These are phyloP conservation scores for Penicillium crustosum DNA, from an alignment of 2,329 filamentous ascomycete genomes.

Conservation along the genomic window DNA sequence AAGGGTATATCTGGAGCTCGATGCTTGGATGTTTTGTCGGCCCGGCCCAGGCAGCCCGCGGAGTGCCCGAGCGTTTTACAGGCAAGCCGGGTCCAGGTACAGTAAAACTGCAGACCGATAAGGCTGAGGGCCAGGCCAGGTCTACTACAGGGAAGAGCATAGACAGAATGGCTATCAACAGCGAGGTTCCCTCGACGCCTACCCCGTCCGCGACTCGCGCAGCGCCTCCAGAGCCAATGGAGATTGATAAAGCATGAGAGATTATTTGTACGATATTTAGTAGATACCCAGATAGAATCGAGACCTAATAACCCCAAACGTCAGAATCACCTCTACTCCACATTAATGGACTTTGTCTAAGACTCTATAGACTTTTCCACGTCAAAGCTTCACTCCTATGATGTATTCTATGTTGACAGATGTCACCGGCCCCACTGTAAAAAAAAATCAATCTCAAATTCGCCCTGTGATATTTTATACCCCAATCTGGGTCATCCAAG, in stretches of 20 bases:
- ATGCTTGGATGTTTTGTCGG: constrained; percentile 84
- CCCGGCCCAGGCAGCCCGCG: constrained; percentile 57
- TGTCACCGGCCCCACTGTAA: background rate
- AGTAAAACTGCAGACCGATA: background rate
- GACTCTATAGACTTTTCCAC: background rate
- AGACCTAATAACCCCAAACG: constrained; percentile 5
- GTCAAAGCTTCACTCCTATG: background rate
- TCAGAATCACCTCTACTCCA: constrained; percentile 10
- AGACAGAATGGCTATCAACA: background rate
- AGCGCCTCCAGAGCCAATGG: constrained; percentile 16
- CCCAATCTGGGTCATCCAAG: constrained; percentile 4
- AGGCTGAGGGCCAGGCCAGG: constrained; percentile 15
- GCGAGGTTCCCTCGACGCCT: constrained; percentile 3
- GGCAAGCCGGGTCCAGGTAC: constrained; percentile 11
- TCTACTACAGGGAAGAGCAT: constrained; percentile 1
- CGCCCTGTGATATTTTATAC: background rate
- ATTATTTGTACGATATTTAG: constrained; percentile 5
- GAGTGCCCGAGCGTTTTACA: constrained; percentile 76
- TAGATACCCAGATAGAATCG: constrained; percentile 15
- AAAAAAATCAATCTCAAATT: background rate
- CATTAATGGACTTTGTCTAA: constrained; percentile 10
- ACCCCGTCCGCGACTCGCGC: constrained; percentile 1
- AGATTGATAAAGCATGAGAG: constrained; percentile 13
- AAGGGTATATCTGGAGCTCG: constrained; percentile 79
- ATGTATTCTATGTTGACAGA: constrained; percentile 9